Evolutionary conservation across 2,329 filamentous ascomycete genomes (phyloP).

Genomic region (Trichoderma brevicompactum): DNA sequence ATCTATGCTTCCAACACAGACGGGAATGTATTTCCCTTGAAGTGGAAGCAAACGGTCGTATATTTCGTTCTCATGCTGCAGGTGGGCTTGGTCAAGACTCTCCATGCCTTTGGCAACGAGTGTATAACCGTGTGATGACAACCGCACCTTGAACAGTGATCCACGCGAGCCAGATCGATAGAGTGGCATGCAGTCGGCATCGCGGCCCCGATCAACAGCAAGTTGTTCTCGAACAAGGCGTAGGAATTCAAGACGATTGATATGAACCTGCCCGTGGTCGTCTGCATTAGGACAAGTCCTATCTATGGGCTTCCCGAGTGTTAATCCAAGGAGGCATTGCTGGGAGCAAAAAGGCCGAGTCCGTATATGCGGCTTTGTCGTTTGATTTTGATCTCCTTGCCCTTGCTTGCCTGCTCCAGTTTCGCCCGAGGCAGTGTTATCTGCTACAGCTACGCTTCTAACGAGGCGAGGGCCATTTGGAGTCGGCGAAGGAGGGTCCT

Average conservation of each 20-base stretch:
- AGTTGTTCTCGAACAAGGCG: neutral
- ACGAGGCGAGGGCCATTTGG: no score
- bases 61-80: slow-evolving; percentile 40
- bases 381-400: neutral
- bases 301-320: slow-evolving; percentile 35
- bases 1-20: slow-evolving; percentile 42
- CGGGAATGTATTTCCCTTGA: slow-evolving; percentile 42
- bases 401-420: neutral
- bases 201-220: neutral
- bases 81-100: no score
- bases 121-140: slow-evolving; percentile 41
- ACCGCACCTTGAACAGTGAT: slow-evolving; percentile 45
- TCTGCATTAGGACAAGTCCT: neutral
- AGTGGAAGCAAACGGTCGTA: slow-evolving; percentile 39
- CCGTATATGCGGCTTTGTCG: slow-evolving; percentile 12
- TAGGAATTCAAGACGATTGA: neutral
- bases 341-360: slow-evolving; percentile 38
- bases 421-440: no score
- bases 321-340: slow-evolving; percentile 37
- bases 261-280: neutral
- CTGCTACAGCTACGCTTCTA: no score
- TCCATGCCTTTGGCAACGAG: slow-evolving; percentile 42
- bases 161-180: slow-evolving; percentile 38
- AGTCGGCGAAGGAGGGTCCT: no score
- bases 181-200: slow-evolving; percentile 34